These are phyloP conservation scores for Penicillium bialowiezense DNA, from an alignment of 495 filamentous ascomycete genomes.

Conservation along the genomic window DNA sequence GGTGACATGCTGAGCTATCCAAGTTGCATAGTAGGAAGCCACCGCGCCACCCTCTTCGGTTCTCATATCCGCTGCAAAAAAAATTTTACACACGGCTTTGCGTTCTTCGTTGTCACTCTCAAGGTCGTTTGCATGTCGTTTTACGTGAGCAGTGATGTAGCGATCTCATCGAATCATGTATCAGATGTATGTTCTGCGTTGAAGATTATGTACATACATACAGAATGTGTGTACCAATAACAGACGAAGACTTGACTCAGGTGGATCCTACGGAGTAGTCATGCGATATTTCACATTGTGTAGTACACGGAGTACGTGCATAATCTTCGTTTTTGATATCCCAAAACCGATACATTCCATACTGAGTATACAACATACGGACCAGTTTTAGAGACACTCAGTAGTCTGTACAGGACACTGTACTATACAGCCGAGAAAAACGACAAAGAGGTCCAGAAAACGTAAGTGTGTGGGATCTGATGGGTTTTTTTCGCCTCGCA, in stretches of 20 bases:
- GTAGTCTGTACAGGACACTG: constrained; percentile 8
- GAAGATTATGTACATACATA: neutral
- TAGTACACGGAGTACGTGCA: neutral
- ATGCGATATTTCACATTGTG: too few species aligned
- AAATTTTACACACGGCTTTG: too few species aligned
- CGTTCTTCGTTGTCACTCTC: too few species aligned
- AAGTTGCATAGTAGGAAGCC: neutral
- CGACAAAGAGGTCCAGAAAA: neutral
- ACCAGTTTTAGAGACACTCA: constrained; percentile 8
- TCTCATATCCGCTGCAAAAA: constrained; percentile 3
- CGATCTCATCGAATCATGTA: neutral
- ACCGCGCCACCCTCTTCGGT: constrained; percentile 2
- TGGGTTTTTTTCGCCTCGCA: neutral
- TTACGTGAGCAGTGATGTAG: neutral
- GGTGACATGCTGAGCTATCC: neutral
- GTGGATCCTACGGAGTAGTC: neutral
- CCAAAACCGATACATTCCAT: constrained; percentile 4
- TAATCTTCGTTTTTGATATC: neutral
- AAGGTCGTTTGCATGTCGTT: neutral
- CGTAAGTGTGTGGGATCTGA: constrained; percentile 3
- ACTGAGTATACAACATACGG: neutral
- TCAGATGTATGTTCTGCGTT: constrained; percentile 3
- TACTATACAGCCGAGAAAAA: constrained; percentile 4
- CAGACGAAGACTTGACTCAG: neutral
- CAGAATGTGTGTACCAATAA: neutral